Evolutionary conservation across 202 grass and related monocot genomes (phyloP), one percentile per base, ranked within the genome.

Genomic region (Carex arenaria): DNA sequence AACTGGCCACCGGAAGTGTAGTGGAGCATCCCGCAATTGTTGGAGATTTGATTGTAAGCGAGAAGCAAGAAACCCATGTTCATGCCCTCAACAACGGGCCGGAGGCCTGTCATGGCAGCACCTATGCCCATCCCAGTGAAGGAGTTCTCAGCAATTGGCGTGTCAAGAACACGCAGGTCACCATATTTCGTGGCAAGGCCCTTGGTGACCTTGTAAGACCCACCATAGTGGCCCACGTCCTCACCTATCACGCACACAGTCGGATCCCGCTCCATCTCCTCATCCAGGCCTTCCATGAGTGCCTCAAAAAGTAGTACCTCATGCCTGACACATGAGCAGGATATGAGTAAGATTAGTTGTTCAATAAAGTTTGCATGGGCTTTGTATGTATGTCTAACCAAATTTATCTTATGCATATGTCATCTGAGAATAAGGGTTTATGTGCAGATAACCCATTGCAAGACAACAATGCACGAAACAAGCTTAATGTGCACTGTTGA

Each of bases 1-100:
- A 97, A 93, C 78, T 97, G 94, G 32, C 94, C 91, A 38, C 94
- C 91, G 2, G 94, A 97, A 54, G 94, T 97, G 73, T 97, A 97
- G n/a, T 93, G 94, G 75, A 97, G 94, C 94, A 97, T 93, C 14
- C 94, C 94, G 2, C 91, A 93, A 78, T 97, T 97, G 84, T 97
- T 97, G 77, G 91, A 97, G 71, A 93, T 97, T 81, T 97, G 94
- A 85, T 97, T 97, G 84, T 90, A 97, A 51, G 94, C 91, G 54
- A 93, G 91, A 61, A 97, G 91, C 40, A 97, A 91, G 87, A 97
- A 97, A 12, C 94, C 94, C 94, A 93, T 91, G 89, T 93, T 93
- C 94, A 93, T 97, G 83, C 94, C 94, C 85, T 97, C 94, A 78
- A 93, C 72, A 84, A 97, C 79, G 19, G 91, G 91, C 55, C 87